Base-by-base conservation (phyloP, 257 asterid species). In the Solanum corneliomulleri region DNA sequence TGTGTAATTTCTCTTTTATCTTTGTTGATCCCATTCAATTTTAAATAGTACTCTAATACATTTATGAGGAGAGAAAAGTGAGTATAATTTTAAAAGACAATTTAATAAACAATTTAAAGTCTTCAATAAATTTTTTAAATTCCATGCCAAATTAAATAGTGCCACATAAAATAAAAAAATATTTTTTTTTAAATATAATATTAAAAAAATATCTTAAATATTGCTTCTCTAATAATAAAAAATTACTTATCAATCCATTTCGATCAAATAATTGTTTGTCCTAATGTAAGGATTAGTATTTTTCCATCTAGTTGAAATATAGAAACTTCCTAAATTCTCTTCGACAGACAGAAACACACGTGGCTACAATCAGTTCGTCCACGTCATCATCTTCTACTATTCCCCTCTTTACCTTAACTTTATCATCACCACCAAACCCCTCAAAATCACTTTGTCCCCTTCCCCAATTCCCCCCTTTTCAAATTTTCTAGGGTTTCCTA, bases 401-500 rank as follows among this genome's bases (percentile, higher is more conserved):
- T 60, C 25, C 25, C 84, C 77, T 82, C 60, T 7, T 72, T 88
- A 37, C 71, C 88, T 86, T 66, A 56, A 82, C 95, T 96, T 94
- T 94, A 89, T 93, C 93, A 44, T 86, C 91, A 64, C 47, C 89
- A 35, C 74, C 83, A 70, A 68, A 85, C 82, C 56, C 29, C 86
- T 14, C 21, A 71, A 18, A 27, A 45, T 5, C 33, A 44, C 37
- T 85, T 39, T 68, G 87, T 44, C 91, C 87, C 76, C 93, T 76
- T 84, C 41, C 58, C 86, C 7, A 56, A 47, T 18, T 12, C 21
- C 86, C 18, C 81, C 42, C 56, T 70, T 35, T 31, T 88, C 93
- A 89, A 89, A 42, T 77, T 85, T 83, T 70, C 77, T 91, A 91
- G 98, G 98, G 93, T 92, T 92, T 86, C 64, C 90, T 41, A 91